Conservation (phyloP, 805 yeast genomes). For the Wickerhamomyces xylosicus region DNA sequence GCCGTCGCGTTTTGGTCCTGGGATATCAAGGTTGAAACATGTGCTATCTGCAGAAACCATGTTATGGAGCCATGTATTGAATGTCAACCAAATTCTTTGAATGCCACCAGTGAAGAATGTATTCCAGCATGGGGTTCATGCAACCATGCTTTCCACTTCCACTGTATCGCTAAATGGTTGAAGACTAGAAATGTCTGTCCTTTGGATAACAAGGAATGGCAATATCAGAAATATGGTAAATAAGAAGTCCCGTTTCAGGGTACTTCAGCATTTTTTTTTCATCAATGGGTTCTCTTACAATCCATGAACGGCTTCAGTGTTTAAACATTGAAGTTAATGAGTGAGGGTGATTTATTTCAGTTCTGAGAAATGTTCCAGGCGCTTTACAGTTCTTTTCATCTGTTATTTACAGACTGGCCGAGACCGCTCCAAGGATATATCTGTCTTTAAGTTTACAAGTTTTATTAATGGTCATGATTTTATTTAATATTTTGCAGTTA, state of each 20-base stretch:
- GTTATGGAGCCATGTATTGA: conserved; percentile 97
- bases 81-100: conserved; percentile 78
- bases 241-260: conserved; percentile 20
- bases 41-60: conserved; percentile 97
- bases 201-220: conserved; percentile 89
- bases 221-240: conserved; percentile 60
- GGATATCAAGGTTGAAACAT: conserved; percentile 91
- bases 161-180: conserved; percentile 93
- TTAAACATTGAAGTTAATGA: too few relatives aligned
- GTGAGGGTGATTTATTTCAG: conserved; percentile 5
- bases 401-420: too few relatives aligned
- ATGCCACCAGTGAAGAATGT: conserved; percentile 60
- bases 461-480: too few relatives aligned
- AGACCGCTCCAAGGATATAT: too few relatives aligned
- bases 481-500: background rate
- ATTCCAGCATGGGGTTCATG: conserved; percentile 96
- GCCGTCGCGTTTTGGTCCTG: conserved; percentile 99
- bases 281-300: too few relatives aligned
- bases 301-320: background rate
- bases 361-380: conserved; percentile 10
- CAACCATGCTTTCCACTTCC: conserved; percentile 97
- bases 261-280: too few relatives aligned
- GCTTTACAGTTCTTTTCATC: too few relatives aligned
- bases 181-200: conserved; percentile 96
- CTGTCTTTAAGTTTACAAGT: too few relatives aligned